phyloP scores from a whole-genome alignment of 208 protist genomes.

The Leishmania guyanensis region DNA sequence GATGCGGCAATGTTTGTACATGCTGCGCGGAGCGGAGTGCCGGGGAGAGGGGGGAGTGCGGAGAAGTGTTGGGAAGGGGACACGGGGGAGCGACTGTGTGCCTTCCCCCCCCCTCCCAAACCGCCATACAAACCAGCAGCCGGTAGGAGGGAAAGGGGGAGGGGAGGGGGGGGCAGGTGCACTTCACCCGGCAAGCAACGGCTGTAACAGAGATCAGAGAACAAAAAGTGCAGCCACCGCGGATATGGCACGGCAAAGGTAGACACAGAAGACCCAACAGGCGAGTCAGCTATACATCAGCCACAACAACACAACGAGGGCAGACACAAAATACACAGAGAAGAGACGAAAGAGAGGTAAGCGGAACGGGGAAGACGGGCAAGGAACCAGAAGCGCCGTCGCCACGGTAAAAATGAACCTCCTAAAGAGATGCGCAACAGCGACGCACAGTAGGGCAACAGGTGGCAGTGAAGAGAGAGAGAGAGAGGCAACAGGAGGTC shows the following conservation, averaged over 20 bases:
- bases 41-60: not conserved
- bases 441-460: not conserved
- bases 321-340: slow-evolving; percentile 2
- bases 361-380: not conserved
- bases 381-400: not conserved
- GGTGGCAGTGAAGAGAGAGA: not conserved
- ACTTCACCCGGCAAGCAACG: not conserved
- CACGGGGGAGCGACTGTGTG: not conserved
- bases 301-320: not conserved
- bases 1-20: not conserved
- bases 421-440: not conserved
- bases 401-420: not conserved
- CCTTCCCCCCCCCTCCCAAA: not conserved
- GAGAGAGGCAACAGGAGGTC: not conserved
- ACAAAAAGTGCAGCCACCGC: too few relatives aligned
- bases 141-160: too few relatives aligned
- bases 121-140: not conserved
- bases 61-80: not conserved
- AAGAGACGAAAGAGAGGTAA: slow-evolving; percentile 3
- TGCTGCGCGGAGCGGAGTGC: not conserved
- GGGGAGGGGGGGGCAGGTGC: not conserved
- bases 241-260: too few relatives aligned
- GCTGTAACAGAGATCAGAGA: not conserved
- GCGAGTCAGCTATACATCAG: not conserved
- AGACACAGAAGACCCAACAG: not conserved